Evolutionary conservation across 1,139 yeast genomes (phyloP), one percentile per base, ranked within the genome.

Genomic region (Candida tetrigidarum): DNA sequence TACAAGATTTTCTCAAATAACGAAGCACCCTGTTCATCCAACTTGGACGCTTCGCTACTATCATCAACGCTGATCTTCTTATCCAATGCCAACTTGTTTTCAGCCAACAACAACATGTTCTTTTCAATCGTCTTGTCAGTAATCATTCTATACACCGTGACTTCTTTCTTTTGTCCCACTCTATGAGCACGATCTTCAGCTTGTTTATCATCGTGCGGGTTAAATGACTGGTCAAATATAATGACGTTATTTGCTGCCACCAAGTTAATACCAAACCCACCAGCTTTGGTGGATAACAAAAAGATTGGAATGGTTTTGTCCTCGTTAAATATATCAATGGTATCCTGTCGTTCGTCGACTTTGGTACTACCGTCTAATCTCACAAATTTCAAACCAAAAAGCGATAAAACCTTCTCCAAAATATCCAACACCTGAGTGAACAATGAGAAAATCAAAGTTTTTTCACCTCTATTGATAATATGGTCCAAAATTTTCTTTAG

Each of bases 141-240:
- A 47, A 95, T 86, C 56, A 95, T 69, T 48, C 96, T 80, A 41
- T 83, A 80, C 12, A 95, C 97, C 38, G 76, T 73, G 16, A 95
- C 99, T 42, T 88, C 93, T 48, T 86, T 83, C 34, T 87, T 86
- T 67, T 95, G 99, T 2, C 99, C 99, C 22, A 95, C 96, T 63
- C 99, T 81, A 64, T 93, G 99, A 0, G 99, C 97, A 60, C 99
- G 80, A 64, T 93, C 99, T 63, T 95, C 99, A 0, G 99, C 99
- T 69, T 93, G 99, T 60, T 86, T 87, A 62, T 93, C 99, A 63
- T 93, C 99, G 63, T 95, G 99, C 0, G 99, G 99, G 58, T 93
- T 93, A 68, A 93, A 93, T 39, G 96, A 86, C 62, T 91, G 93
- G 62, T 93, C 99, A 58, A 84, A 92, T 29, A 95, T 88, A 44